Percentiles rank a stretch among this genome's conserved stretches.
Evolutionary conservation across 2,329 filamentous ascomycete species (phyloP).

Genomic region (Plenodomus lindquistii): DNA sequence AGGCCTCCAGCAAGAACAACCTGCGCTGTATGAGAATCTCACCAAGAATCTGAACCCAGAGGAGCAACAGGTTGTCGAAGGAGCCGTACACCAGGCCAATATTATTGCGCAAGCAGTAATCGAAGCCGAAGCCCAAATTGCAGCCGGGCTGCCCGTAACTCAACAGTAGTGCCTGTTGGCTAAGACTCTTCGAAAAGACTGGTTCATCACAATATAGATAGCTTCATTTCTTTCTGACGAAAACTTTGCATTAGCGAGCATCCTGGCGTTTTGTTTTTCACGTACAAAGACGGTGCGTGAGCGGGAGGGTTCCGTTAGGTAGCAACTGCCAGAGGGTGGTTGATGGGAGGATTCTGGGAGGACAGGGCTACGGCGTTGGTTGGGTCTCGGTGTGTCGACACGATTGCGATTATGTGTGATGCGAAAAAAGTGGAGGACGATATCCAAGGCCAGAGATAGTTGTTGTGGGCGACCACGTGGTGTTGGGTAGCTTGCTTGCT

Average conservation of each 20-base stretch:
- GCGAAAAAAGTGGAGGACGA: conserved; percentile 17
- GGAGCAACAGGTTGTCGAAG: conserved; percentile 80
- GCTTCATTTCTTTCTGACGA: conserved; percentile 13
- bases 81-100: conserved; percentile 73
- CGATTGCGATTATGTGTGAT: conserved; percentile 6
- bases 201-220: conserved; percentile 21
- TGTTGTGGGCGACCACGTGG: conserved; percentile 18
- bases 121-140: conserved; percentile 25
- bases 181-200: neutral
- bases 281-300: conserved; percentile 9
- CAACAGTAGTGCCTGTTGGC: conserved; percentile 14
- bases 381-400: conserved; percentile 6
- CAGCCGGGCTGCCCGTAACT: conserved; percentile 24
- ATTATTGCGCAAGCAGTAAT: conserved; percentile 47
- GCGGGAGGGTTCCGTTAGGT: conserved; percentile 11
- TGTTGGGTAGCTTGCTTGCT: conserved; percentile 4
- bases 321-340: conserved; percentile 15
- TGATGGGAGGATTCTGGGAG: conserved; percentile 1
- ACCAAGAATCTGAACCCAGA: conserved; percentile 77
- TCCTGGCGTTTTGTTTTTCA: conserved; percentile 33
- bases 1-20: conserved; percentile 90
- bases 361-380: conserved; percentile 17
- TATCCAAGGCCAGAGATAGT: conserved; percentile 20
- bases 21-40: conserved; percentile 81
- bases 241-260: conserved; percentile 40